Evolutionary conservation across 2,329 filamentous ascomycete species (phyloP), one percentile per base, ranked within the genome.

Genomic region (Fusarium sp.): DNA sequence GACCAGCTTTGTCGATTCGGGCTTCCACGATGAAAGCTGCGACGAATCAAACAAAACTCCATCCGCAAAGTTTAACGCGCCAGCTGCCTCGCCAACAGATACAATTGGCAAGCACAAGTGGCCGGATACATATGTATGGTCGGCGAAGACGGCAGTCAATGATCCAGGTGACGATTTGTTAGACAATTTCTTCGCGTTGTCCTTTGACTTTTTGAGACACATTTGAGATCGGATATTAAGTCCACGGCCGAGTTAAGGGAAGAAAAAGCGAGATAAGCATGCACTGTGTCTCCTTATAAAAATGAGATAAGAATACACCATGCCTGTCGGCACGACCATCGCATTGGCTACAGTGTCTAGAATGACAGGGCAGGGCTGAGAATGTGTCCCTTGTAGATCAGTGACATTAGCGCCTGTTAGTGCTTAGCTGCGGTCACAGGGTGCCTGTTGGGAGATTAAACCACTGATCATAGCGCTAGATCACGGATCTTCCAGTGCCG

Each of bases 131-230:
- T n/a, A 44, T 3, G 16, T 52, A 2, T 52, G 8, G 6, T 16
- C 27, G 7, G 10, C 1, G 20, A 41, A 1, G 13, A 29, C 9
- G 29, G 10, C 9, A 18, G 4, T 22, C 6, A 22, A 20, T 22
- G n/a, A 12, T 1, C 25, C 42, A 1, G 16, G 24, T 1, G 37
- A 34, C 6, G 45, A 53, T 30, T 27, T 62, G 6, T 7, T 61
- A 2, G 18, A 49, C 12, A 45, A 18, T 11, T 22, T 62, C 12
- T 11, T 54, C 4, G 25, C 45, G 7, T 22, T 62, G 3, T 46
- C 57, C 1, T 62, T 62, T 30, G 57, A 62, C 13, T 22, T 14
- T 27, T 4, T 62, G 12, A 53, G 59, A n/a, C 57, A 45, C 4
- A 53, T 61, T 5, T 61, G 24, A 45, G 3, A 29, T 13, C 25